These are phyloP conservation scores for Podospora comata DNA, from an alignment of 495 filamentous ascomycete genomes.

Conservation along the genomic window DNA sequence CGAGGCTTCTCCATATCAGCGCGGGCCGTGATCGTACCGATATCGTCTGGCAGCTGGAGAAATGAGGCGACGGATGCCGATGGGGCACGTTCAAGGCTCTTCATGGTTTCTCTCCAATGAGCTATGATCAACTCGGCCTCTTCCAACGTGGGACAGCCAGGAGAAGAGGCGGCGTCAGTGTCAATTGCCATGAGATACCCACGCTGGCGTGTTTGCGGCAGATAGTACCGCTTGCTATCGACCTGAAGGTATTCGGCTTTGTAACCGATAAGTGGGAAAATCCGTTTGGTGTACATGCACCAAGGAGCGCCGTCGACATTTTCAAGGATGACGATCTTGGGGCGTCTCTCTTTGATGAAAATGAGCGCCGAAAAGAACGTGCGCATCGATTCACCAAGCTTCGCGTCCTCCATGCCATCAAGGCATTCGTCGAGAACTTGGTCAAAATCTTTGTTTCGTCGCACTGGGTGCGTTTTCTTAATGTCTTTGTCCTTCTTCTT, in stretches of 20 bases:
- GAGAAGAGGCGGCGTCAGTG: constrained; percentile 9
- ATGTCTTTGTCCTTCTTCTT: background rate
- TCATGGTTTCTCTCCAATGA: constrained; percentile 34
- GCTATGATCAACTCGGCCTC: constrained; percentile 3
- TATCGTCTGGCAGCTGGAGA: constrained; percentile 57
- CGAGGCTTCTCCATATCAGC: constrained; percentile 36
- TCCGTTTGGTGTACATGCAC: constrained; percentile 45
- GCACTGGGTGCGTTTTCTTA: background rate
- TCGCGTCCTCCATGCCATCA: constrained; percentile 20
- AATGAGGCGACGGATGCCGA: constrained; percentile 64
- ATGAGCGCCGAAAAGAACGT: constrained; percentile 64
- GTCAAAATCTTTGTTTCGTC: constrained; percentile 11
- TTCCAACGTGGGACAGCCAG: constrained; percentile 23
- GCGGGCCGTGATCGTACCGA: constrained; percentile 49
- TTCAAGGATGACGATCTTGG: constrained; percentile 68
- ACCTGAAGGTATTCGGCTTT: constrained; percentile 40
- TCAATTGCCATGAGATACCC: constrained; percentile 70
- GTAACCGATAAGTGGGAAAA: constrained; percentile 58
- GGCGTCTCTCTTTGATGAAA: constrained; percentile 55
- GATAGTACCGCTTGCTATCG: constrained; percentile 73
- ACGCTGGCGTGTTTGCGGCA: constrained; percentile 74
- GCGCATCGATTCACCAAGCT: constrained; percentile 62
- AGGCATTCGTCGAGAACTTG: constrained; percentile 32
- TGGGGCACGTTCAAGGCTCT: constrained; percentile 51
- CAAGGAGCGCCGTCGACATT: constrained; percentile 68